Evolutionary conservation across 768 basidiomycete species (phyloP).

Genomic region (Auriscalpium orientale): DNA sequence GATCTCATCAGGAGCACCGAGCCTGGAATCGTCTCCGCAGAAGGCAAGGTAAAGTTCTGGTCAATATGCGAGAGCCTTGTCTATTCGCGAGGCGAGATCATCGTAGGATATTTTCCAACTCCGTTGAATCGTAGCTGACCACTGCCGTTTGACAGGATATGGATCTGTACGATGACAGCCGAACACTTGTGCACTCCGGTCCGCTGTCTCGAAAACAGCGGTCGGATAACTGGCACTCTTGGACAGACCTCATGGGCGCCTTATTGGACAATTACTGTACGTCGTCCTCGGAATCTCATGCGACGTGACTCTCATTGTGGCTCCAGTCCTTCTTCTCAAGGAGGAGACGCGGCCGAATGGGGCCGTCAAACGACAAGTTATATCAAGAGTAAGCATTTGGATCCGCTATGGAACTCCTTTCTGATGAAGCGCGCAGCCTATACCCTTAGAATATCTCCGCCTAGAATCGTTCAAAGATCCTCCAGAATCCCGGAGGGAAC

Average conservation of each 20-base stretch:
- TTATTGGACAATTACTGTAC: conserved; percentile 73
- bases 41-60: conserved; percentile 86
- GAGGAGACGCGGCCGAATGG: conserved; percentile 50
- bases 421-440: conserved; percentile 42
- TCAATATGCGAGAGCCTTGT: conserved; percentile 67
- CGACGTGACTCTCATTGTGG: conserved; percentile 2
- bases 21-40: conserved; percentile 87
- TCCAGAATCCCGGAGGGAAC: conserved; percentile 58
- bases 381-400: conserved; percentile 50
- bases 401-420: not conserved
- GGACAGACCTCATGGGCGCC: conserved; percentile 61
- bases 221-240: conserved; percentile 62
- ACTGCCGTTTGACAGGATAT: conserved; percentile 50
- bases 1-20: conserved; percentile 79
- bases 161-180: conserved; percentile 69
- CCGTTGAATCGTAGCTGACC: not conserved
- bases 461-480: conserved; percentile 55
- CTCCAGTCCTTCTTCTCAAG: conserved; percentile 53
- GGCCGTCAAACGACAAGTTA: conserved; percentile 41
- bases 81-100: conserved; percentile 74
- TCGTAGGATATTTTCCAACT: conserved; percentile 38
- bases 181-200: conserved; percentile 64
- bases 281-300: conserved; percentile 17
- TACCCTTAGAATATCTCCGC: conserved; percentile 72
- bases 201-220: conserved; percentile 52